Conservation (phyloP, 495 filamentous ascomycete genomes). For the Bathelium albidoporum region DNA sequence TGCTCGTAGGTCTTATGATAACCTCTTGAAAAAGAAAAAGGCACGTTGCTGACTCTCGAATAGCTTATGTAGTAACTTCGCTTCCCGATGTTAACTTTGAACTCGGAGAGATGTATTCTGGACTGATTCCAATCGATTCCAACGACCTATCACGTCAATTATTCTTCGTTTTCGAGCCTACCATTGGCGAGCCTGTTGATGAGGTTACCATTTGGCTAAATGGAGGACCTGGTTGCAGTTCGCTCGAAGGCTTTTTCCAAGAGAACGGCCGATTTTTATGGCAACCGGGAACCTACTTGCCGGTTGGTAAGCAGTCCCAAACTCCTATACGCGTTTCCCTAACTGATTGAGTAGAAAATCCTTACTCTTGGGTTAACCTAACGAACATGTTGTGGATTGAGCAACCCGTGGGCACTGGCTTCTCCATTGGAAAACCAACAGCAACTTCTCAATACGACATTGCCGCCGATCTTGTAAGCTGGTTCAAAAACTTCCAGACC, state of each 20-base stretch:
- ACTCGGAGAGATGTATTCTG: conserved; percentile 24
- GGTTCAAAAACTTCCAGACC: conserved; percentile 22
- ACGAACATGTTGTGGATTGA: conserved; percentile 68
- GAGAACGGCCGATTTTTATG: conserved; percentile 70
- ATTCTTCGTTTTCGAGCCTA: conserved; percentile 46
- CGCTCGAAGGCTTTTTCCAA: conserved; percentile 40
- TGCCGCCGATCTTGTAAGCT: conserved; percentile 18
- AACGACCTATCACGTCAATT: conserved; percentile 31
- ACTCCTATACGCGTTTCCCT: no score
- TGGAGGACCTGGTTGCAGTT: conserved; percentile 35
- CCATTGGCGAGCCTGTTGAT: conserved; percentile 32
- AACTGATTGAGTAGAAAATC: conserved; percentile 50
- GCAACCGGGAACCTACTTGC: conserved; percentile 55
- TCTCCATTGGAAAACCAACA: conserved; percentile 14
- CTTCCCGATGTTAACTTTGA: conserved; percentile 17
- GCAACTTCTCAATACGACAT: conserved; percentile 20
- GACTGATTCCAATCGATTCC: conserved; percentile 21
- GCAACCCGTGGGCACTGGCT: conserved; percentile 47
- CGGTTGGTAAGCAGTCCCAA: no score
- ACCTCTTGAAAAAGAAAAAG: neutral
- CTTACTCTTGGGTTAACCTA: conserved; percentile 47
- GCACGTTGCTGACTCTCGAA: neutral
- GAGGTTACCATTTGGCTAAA: conserved; percentile 24
- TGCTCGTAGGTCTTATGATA: neutral
- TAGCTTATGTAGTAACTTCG: conserved; percentile 9